phyloP scores from a whole-genome alignment of 768 basidiomycete genomes.

The Macrolepiota dolichaula region DNA sequence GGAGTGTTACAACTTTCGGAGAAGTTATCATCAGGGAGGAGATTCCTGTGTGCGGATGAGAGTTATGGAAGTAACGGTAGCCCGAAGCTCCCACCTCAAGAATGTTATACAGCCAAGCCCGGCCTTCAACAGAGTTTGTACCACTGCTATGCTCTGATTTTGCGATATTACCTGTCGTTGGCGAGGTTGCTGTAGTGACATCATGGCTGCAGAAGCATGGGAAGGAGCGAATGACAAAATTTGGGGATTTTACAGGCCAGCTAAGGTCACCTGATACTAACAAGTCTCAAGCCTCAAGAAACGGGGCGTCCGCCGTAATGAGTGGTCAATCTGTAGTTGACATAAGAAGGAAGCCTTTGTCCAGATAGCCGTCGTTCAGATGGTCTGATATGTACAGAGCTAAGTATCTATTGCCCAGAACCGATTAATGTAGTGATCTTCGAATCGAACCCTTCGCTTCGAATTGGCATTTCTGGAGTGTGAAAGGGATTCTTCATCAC shows the following conservation, averaged over 20 bases:
- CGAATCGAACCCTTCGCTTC: conserved; percentile 84
- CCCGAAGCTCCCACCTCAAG: conserved; percentile 45
- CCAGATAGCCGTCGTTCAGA: neutral
- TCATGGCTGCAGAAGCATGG: conserved; percentile 1
- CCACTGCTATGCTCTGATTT: conserved; percentile 62
- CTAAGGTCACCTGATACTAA: conserved; percentile 13
- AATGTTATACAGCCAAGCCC: conserved; percentile 77
- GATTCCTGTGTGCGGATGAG: conserved; percentile 41
- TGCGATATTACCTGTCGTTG: conserved; percentile 44
- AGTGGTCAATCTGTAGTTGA: neutral
- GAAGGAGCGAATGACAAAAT: neutral
- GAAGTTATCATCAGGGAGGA: conserved; percentile 81
- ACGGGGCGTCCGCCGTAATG: too few species aligned
- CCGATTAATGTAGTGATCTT: conserved; percentile 63
- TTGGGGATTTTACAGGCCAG: neutral
- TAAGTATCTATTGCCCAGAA: conserved; percentile 28
- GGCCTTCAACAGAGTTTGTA: conserved; percentile 70
- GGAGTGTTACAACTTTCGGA: conserved; percentile 43
- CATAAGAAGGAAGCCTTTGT: neutral
- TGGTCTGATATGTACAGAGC: neutral
- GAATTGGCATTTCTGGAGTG: conserved; percentile 98
- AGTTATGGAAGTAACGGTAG: neutral
- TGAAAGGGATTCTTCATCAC: conserved; percentile 99
- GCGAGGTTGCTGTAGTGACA: conserved; percentile 28
- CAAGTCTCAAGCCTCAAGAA: neutral